Evolutionary conservation across 148 eudicot species (phyloP), one percentile per base, ranked within the genome.

Genomic region (Amaranthus hypochondriacus): DNA sequence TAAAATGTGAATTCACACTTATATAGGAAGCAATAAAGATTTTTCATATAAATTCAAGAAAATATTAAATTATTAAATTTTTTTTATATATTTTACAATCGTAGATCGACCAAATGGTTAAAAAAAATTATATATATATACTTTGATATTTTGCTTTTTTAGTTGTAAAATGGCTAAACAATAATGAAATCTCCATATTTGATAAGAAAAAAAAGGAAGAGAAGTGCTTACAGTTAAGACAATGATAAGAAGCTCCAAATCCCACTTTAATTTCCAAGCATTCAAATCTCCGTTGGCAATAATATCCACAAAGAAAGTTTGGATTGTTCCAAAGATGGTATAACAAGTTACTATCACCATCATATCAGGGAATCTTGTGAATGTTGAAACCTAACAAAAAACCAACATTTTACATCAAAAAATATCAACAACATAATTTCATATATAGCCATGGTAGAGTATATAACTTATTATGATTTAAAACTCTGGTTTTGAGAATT

Each of bases 281-380:
- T 65, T 81, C 3, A 79, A 56, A 78, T 92, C 82, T 73, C 86
- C 82, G 69, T 90, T 93, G 3, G 87, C 79, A 14, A 84, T 46
- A 39, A 87, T 7, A 72, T 92, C 84, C 74, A 87, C 73, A 15
- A 84, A 61, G 46, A 86, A 84, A 9, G 97, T 85, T 79, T 84
- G 96, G 13, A 88, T 54, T 12, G 97, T 87, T 63, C 96, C 97
- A 65, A 82, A 80, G 18, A 87, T 48, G 55, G 84, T 90, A 76
- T 84, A 88, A 78, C 86, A 83, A n/a, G 92, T 80, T 13, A 86
- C 86, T 12, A 90, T 82, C 74, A 84, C 85, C 92, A 88, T 87
- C 82, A 84, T 81, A 47, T 92, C 86, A 7, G 91, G 89, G 76
- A 84, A 87, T 53, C 64, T 82, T 62, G 80, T 72, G 71, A 79